Evolutionary conservation across 106 monocot species (phyloP).

Genomic region (Phalaenopsis equestris): DNA sequence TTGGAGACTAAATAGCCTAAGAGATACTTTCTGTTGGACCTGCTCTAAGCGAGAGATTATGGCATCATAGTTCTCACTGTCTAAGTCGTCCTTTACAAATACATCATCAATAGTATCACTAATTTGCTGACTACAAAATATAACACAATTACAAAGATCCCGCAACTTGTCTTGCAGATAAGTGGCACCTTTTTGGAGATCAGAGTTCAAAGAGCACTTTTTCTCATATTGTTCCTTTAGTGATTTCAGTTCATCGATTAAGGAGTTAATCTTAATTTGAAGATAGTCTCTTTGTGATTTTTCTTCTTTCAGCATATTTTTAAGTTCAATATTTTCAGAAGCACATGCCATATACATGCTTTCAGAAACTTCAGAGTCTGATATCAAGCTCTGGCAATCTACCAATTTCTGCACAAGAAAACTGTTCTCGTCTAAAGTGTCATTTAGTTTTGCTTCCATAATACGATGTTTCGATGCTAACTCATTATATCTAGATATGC

Average conservation of each 20-base stretch:
- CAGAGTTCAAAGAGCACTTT: slow-evolving; percentile 29
- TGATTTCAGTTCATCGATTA: slow-evolving; percentile 28
- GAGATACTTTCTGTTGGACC: slow-evolving; percentile 25
- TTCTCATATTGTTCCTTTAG: slow-evolving; percentile 40
- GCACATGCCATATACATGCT: slow-evolving; percentile 30
- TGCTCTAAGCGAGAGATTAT: slow-evolving; percentile 34
- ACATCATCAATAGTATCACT: slow-evolving; percentile 9
- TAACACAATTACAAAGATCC: slow-evolving; percentile 22
- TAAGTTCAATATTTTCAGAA: slow-evolving; percentile 45
- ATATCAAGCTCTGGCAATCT: slow-evolving; percentile 34
- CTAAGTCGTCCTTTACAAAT: slow-evolving; percentile 21
- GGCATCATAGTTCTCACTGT: slow-evolving; percentile 27
- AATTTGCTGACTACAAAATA: slow-evolving; percentile 26
- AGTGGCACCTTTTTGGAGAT: slow-evolving; percentile 26
- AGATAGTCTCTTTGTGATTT: slow-evolving; percentile 31
- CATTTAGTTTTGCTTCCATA: slow-evolving; percentile 50
- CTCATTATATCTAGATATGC: slow-evolving; percentile 48
- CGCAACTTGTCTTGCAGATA: slow-evolving; percentile 35
- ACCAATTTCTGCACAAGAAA: slow-evolving; percentile 36
- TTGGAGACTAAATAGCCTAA: slow-evolving; percentile 33
- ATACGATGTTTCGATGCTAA: slow-evolving; percentile 34
- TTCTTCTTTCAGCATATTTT: slow-evolving; percentile 56
- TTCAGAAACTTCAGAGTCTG: slow-evolving; percentile 29
- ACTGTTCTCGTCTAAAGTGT: slow-evolving; percentile 40
- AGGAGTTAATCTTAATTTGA: slow-evolving; percentile 25